A percentile compares a stretch with the other conserved stretches of the same genome.
These are phyloP conservation scores for Nicotiana otophora DNA, from an alignment of 257 asterid species.

Conservation along the genomic window DNA sequence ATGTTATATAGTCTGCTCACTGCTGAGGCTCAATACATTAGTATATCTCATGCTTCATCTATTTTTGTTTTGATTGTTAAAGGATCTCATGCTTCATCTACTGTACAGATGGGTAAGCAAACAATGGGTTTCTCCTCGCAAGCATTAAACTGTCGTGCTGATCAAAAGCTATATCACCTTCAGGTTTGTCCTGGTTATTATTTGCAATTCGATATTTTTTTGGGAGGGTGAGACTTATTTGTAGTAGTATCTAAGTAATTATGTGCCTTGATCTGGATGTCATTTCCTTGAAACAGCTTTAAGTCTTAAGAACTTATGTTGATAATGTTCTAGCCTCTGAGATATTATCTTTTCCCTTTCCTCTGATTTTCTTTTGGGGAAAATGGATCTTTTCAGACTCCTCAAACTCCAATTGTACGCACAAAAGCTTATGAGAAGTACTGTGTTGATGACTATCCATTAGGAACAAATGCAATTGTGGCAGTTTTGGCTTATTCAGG, in stretches of 20 bases:
- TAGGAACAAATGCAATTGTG: slow-evolving; percentile 96
- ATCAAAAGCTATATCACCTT: slow-evolving; percentile 97
- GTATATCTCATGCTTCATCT: slow-evolving; percentile 8
- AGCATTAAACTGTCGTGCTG: slow-evolving; percentile 74
- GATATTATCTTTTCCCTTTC: slow-evolving; percentile 3
- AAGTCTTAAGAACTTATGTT: neutral
- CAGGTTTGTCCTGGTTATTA: slow-evolving; percentile 47
- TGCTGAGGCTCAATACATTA: slow-evolving; percentile 1
- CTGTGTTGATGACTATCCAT: slow-evolving; percentile 76
- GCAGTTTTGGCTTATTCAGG: slow-evolving; percentile 99
- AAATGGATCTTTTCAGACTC: slow-evolving; percentile 55
- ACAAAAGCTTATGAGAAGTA: slow-evolving; percentile 79
- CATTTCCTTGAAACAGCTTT: slow-evolving; percentile 2
- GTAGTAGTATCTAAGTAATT: neutral
- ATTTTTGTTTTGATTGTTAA: neutral
- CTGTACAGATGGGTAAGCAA: slow-evolving; percentile 86
- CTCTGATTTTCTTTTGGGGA: neutral
- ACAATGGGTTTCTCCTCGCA: slow-evolving; percentile 97
- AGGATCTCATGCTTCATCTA: slow-evolving; percentile 13
- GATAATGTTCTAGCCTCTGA: neutral
- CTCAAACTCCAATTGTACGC: slow-evolving; percentile 96
- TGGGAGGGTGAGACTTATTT: neutral
- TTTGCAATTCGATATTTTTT: neutral
- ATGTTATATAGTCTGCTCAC: neutral
- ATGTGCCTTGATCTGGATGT: neutral